Evolutionary conservation across 1,284 basidiomycete species (phyloP).

Genomic region (Inonotus obliquus): DNA sequence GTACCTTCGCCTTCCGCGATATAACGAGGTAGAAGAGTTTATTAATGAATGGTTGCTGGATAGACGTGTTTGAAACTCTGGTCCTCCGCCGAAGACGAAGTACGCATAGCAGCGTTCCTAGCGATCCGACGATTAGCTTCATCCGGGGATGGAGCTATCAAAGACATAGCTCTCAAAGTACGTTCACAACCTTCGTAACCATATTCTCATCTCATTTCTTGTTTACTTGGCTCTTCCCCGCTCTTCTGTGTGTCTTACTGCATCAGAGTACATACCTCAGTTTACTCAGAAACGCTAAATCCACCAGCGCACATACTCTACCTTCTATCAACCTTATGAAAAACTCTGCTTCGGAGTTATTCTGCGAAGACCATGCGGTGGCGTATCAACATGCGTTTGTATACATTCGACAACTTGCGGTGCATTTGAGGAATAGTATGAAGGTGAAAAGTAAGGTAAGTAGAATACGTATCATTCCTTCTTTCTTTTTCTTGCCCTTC

Average conservation of each 20-base stretch:
- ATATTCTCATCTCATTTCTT: neutral
- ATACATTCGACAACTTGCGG: slow-evolving; percentile 94
- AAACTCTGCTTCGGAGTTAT: slow-evolving; percentile 93
- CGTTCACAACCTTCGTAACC: neutral
- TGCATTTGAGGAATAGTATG: slow-evolving; percentile 89
- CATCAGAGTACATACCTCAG: slow-evolving; percentile 81
- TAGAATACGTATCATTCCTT: slow-evolving; percentile 25
- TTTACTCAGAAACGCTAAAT: slow-evolving; percentile 78
- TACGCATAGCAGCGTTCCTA: slow-evolving; percentile 86
- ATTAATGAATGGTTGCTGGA: neutral
- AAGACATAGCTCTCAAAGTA: slow-evolving; percentile 87
- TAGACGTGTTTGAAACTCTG: slow-evolving; percentile 82
- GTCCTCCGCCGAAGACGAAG: slow-evolving; percentile 77
- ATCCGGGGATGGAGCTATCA: slow-evolving; percentile 75
- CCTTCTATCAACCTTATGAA: slow-evolving; percentile 98
- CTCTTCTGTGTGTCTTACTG: neutral
- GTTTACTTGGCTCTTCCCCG: neutral
- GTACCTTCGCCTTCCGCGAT: neutral
- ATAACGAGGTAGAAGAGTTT: neutral
- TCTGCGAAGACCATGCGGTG: slow-evolving; percentile 67
- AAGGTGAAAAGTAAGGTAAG: slow-evolving; percentile 80
- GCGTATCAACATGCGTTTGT: slow-evolving; percentile 96
- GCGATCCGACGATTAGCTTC: slow-evolving; percentile 81
- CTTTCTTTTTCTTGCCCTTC: slow-evolving; percentile 8
- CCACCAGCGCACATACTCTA: slow-evolving; percentile 81